phyloP scores from a whole-genome alignment of 2,329 filamentous ascomycete genomes.

The Thelonectria rubi region DNA sequence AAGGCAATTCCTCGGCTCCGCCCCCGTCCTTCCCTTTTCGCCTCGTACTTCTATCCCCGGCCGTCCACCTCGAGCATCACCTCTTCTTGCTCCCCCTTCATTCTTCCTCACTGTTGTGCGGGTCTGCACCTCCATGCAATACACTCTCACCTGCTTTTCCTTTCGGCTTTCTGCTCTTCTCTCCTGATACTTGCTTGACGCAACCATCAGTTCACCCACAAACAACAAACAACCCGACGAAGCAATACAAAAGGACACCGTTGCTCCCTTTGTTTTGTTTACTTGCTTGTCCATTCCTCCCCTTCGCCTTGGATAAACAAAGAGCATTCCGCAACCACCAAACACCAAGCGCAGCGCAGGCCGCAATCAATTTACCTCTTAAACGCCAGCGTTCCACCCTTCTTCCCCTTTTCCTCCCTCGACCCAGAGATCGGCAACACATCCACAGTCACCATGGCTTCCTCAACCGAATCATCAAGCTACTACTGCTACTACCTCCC shows the following conservation, averaged over 20 bases:
- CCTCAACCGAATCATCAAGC: constrained; percentile 37
- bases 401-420: neutral
- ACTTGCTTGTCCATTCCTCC: constrained; percentile 32
- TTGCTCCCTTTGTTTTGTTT: constrained; percentile 31
- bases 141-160: neutral
- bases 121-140: constrained; percentile 21
- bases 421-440: neutral
- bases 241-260: constrained; percentile 13
- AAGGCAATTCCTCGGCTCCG: constrained; percentile 20
- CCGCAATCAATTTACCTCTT: constrained; percentile 15
- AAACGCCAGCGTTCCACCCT: constrained; percentile 6
- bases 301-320: constrained; percentile 29
- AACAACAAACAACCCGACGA: constrained; percentile 3
- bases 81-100: constrained; percentile 9
- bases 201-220: constrained; percentile 24
- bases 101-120: constrained; percentile 12
- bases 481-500: constrained; percentile 49
- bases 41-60: constrained; percentile 21
- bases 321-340: constrained; percentile 13
- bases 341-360: constrained; percentile 19
- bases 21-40: constrained; percentile 22
- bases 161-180: constrained; percentile 12
- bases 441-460: constrained; percentile 32
- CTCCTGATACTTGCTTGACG: constrained; percentile 34
- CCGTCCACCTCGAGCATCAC: constrained; percentile 18